phyloP scores from a whole-genome alignment of 768 basidiomycete species.

The Myochromella boudieri region DNA sequence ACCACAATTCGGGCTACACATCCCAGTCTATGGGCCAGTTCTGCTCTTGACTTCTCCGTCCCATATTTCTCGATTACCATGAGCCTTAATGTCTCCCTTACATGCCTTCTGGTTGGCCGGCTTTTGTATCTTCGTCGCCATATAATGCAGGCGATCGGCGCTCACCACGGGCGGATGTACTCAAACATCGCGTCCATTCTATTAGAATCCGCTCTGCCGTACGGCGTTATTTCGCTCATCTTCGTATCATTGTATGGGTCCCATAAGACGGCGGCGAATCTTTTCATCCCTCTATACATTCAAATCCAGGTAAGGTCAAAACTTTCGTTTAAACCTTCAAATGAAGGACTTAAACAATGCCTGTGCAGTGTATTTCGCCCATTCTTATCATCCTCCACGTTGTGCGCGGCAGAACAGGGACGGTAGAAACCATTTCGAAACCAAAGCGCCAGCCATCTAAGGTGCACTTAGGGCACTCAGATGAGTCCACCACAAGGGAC shows the following conservation, averaged over 20 bases:
- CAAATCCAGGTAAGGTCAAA: conserved; percentile 25
- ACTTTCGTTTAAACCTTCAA: background rate
- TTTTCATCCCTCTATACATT: conserved; percentile 30
- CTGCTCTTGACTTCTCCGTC: conserved; percentile 18
- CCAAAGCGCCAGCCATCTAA: too few relatives aligned
- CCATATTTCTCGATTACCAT: conserved; percentile 28
- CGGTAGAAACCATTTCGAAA: background rate
- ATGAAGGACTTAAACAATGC: background rate
- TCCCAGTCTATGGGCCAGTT: conserved; percentile 15
- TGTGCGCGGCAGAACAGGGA: conserved; percentile 28
- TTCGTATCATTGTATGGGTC: conserved; percentile 30
- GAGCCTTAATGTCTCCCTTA: conserved; percentile 31
- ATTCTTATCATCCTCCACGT: conserved; percentile 36
- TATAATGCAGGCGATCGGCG: conserved; percentile 20
- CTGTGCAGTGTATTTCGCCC: conserved; percentile 30
- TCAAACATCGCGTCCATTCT: conserved; percentile 28
- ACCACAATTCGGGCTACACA: conserved; percentile 6
- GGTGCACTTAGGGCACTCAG: too few relatives aligned
- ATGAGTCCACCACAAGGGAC: too few relatives aligned
- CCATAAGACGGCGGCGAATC: conserved; percentile 17
- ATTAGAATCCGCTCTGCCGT: conserved; percentile 33
- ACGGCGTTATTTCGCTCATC: conserved; percentile 23
- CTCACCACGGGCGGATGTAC: conserved; percentile 22
- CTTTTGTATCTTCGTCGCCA: conserved; percentile 21
- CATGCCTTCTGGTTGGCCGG: conserved; percentile 30